These are phyloP conservation scores for Nemophila menziesii DNA, from an alignment of 257 asterid species.

Conservation along the genomic window DNA sequence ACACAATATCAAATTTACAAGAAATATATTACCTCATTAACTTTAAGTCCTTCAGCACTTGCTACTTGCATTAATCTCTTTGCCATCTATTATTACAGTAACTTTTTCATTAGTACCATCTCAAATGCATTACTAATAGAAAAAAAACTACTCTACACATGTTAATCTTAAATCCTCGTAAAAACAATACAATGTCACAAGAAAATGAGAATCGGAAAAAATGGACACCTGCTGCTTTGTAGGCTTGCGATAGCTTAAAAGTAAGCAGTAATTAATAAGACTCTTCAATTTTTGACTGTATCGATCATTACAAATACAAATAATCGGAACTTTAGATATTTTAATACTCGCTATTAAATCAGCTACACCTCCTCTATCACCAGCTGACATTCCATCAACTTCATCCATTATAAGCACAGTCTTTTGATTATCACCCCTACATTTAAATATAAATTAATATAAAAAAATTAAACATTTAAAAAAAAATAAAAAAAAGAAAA, in stretches of 20 bases:
- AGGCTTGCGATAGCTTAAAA: slow-evolving; percentile 80
- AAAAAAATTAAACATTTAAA: no score
- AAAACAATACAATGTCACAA: background rate
- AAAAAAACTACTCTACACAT: background rate
- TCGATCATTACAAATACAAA: slow-evolving; percentile 96
- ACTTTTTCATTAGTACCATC: slow-evolving; percentile 14
- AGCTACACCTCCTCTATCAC: slow-evolving; percentile 98
- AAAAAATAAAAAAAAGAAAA: no score
- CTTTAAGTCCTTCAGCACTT: slow-evolving; percentile 75
- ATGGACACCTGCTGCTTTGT: slow-evolving; percentile 90
- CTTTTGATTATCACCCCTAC: no score
- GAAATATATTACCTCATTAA: slow-evolving; percentile 52
- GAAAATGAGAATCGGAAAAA: background rate
- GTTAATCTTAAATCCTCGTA: background rate
- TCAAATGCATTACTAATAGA: slow-evolving; percentile 10
- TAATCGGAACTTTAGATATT: slow-evolving; percentile 81
- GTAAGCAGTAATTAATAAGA: slow-evolving; percentile 84
- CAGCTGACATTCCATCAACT: slow-evolving; percentile 99
- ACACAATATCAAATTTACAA: background rate
- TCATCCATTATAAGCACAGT: slow-evolving; percentile 97
- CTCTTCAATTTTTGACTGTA: slow-evolving; percentile 97
- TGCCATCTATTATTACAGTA: slow-evolving; percentile 52
- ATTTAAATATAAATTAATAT: no score
- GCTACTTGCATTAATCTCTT: slow-evolving; percentile 83
- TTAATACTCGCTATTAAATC: slow-evolving; percentile 97